phyloP scores from a whole-genome alignment of 805 yeast species.

The Zygoascus flipseniorum region DNA sequence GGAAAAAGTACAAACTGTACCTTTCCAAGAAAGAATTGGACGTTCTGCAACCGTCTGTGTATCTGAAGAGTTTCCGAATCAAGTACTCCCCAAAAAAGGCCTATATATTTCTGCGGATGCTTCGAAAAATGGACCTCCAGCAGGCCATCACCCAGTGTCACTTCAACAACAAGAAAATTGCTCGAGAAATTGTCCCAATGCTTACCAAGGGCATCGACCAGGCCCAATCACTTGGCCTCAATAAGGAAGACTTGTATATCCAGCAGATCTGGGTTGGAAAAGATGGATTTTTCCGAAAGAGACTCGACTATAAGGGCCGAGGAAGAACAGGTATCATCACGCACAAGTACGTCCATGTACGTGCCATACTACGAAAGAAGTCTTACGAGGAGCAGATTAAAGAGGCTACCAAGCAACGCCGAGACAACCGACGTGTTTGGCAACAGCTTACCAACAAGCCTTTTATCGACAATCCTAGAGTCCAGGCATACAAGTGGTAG shows the following conservation, averaged over 20 bases:
- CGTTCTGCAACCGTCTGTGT: constrained; percentile 81
- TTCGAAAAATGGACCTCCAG: constrained; percentile 60
- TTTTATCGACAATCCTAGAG: constrained; percentile 27
- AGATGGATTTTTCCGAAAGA: constrained; percentile 65
- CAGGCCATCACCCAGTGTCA: constrained; percentile 89
- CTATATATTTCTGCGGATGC: constrained; percentile 65
- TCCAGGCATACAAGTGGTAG: constrained; percentile 31
- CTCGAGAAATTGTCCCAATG: constrained; percentile 70
- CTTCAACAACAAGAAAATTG: constrained; percentile 70
- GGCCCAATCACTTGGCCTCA: constrained; percentile 50
- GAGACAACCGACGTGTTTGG: constrained; percentile 44
- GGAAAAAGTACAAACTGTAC: constrained; percentile 44
- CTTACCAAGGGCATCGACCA: constrained; percentile 65
- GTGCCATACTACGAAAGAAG: constrained; percentile 63
- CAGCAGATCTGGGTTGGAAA: constrained; percentile 87
- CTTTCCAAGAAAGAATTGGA: constrained; percentile 61
- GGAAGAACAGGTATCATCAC: constrained; percentile 76
- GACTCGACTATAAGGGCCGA: constrained; percentile 80
- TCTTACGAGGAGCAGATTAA: constrained; percentile 40
- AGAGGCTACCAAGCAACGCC: constrained; percentile 38
- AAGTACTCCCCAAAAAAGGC: constrained; percentile 88
- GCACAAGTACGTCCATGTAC: constrained; percentile 73
- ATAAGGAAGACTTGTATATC: constrained; percentile 57
- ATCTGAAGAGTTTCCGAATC: constrained; percentile 68
- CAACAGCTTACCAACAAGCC: constrained; percentile 32